Percentiles rank a stretch among this genome's conserved stretches.
These are phyloP conservation scores for Conoideocrella luteorostrata DNA, from an alignment of 2,329 filamentous ascomycete genomes.

Conservation along the genomic window DNA sequence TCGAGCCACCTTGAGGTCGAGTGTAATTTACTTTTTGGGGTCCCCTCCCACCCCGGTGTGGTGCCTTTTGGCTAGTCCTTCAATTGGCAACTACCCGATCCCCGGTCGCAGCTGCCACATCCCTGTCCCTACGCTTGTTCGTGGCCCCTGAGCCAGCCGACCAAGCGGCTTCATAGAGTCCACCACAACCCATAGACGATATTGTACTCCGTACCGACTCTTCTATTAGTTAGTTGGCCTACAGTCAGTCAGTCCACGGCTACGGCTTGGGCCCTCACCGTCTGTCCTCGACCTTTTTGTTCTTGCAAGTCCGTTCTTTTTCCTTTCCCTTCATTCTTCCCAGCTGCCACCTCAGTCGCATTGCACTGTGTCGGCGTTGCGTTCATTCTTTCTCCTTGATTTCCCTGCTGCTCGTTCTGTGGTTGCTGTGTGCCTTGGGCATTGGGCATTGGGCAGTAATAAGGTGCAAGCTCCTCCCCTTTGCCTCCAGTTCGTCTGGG, in stretches of 20 bases:
- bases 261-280: too few relatives aligned
- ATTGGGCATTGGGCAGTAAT: background rate
- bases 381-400: conserved; percentile 4
- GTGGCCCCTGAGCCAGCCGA: conserved; percentile 1
- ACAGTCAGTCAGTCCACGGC: too few relatives aligned
- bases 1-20: background rate
- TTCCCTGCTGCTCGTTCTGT: conserved; percentile 4
- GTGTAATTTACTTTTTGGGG: conserved; percentile 5
- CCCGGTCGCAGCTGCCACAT: conserved; percentile 1
- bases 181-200: background rate
- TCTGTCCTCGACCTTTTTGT: background rate
- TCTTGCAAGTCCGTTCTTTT: background rate
- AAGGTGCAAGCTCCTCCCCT: background rate
- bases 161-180: background rate
- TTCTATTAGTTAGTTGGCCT: too few relatives aligned
- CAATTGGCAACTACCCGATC: conserved; percentile 1
- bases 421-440: background rate
- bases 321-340: background rate
- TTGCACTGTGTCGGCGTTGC: conserved; percentile 1
- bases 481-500: background rate
- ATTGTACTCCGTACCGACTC: too few relatives aligned
- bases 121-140: background rate
- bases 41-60: too few relatives aligned
- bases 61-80: background rate
- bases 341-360: conserved; percentile 1